Conservation (phyloP, 306 rosid species). For the Medicago ruthenica region DNA sequence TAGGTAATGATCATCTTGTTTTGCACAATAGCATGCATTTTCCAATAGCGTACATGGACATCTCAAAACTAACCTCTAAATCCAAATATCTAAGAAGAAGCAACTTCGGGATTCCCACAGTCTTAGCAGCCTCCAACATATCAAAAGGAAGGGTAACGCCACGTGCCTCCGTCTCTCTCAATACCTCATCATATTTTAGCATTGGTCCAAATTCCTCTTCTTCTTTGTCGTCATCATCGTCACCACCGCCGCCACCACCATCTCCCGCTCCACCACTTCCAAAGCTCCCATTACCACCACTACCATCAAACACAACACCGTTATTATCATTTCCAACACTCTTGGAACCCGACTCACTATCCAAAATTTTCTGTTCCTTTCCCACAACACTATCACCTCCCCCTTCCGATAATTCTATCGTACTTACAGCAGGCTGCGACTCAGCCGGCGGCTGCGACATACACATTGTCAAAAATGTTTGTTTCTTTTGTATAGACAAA, state of each 20-base stretch:
- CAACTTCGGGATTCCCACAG: slow-evolving; percentile 69
- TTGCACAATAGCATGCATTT: background rate
- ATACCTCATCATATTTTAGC: slow-evolving; percentile 73
- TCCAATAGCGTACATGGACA: background rate
- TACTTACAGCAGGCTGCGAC: slow-evolving; percentile 49
- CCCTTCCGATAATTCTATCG: slow-evolving; percentile 44
- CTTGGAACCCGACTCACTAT: slow-evolving; percentile 42
- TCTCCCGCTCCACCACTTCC: slow-evolving; percentile 53
- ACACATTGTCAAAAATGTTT: slow-evolving; percentile 42
- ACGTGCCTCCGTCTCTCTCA: slow-evolving; percentile 74
- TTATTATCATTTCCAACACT: slow-evolving; percentile 39
- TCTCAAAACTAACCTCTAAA: slow-evolving; percentile 59
- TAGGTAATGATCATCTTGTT: slow-evolving; percentile 16
- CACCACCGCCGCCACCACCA: slow-evolving; percentile 53
- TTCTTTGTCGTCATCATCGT: slow-evolving; percentile 52
- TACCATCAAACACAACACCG: slow-evolving; percentile 45
- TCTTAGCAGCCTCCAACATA: slow-evolving; percentile 88
- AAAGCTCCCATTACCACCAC: slow-evolving; percentile 52
- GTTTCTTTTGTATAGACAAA: slow-evolving; percentile 46
- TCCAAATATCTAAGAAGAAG: slow-evolving; percentile 81
- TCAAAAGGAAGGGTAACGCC: slow-evolving; percentile 77
- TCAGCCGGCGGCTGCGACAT: slow-evolving; percentile 55
- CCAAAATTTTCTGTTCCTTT: slow-evolving; percentile 47
- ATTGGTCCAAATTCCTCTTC: slow-evolving; percentile 81
- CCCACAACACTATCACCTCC: slow-evolving; percentile 44